A percentile compares a stretch with the other conserved stretches of the same genome.
phyloP scores from a whole-genome alignment of 2,329 filamentous ascomycete genomes.

The Beauveria asiatica region DNA sequence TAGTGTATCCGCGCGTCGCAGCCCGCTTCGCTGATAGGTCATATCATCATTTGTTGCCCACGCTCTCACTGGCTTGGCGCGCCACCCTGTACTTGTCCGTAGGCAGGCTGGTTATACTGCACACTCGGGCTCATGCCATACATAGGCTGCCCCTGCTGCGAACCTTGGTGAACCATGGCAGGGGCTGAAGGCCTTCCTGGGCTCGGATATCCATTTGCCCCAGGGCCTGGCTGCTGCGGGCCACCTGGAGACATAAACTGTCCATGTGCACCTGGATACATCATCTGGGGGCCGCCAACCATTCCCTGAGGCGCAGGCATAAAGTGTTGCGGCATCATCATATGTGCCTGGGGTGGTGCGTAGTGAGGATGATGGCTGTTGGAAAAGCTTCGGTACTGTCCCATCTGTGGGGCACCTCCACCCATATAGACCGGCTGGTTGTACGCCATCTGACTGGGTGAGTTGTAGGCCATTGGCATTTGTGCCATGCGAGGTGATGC shows the following conservation, averaged over 20 bases:
- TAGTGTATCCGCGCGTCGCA: conserved; percentile 53
- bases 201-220: conserved; percentile 75
- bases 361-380: conserved; percentile 55
- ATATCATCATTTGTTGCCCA: not conserved
- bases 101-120: conserved; percentile 68
- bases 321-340: conserved; percentile 79
- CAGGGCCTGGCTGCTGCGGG: conserved; percentile 52
- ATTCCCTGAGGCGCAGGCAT: conserved; percentile 65
- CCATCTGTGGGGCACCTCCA: conserved; percentile 61
- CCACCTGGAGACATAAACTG: conserved; percentile 56
- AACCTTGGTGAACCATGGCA: conserved; percentile 93
- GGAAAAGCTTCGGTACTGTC: conserved; percentile 61
- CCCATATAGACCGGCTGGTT: conserved; percentile 65
- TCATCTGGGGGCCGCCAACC: conserved; percentile 65
- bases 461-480: conserved; percentile 60
- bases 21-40: conserved; percentile 32
- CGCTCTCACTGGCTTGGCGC: conserved; percentile 60
- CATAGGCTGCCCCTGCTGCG: conserved; percentile 76
- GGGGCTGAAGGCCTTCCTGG: conserved; percentile 70
- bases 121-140: conserved; percentile 69
- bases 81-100: conserved; percentile 55
- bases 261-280: conserved; percentile 62
- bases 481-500: conserved; percentile 73
- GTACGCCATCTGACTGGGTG: conserved; percentile 62
- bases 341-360: conserved; percentile 61